Conservation (phyloP, 1,139 yeast species). For the Magnusiomyces ingens region DNA sequence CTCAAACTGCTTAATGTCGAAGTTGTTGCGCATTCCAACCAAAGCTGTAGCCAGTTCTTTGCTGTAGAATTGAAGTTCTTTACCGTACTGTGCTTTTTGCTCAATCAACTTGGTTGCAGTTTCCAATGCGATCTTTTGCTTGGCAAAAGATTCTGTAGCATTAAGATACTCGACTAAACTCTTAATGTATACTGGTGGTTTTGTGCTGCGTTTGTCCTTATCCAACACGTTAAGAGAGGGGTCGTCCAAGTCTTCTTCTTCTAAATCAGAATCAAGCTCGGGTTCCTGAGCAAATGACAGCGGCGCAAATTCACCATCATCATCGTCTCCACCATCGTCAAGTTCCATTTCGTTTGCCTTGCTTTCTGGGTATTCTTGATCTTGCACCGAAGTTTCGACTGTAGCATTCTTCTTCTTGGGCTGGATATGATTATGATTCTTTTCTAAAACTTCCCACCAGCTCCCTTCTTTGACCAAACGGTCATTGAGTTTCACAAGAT, state of each 20-base stretch:
- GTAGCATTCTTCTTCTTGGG: neutral
- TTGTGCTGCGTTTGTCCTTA: constrained; percentile 31
- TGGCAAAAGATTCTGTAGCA: constrained; percentile 36
- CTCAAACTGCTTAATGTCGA: constrained; percentile 46
- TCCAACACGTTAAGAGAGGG: constrained; percentile 40
- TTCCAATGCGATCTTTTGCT: constrained; percentile 44
- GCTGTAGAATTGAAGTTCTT: constrained; percentile 48
- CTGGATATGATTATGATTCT: neutral
- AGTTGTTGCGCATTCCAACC: constrained; percentile 45
- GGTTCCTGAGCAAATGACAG: constrained; percentile 25
- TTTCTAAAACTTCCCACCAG: constrained; percentile 5
- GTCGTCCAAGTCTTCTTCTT: constrained; percentile 25
- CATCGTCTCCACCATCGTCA: constrained; percentile 20
- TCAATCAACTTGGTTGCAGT: constrained; percentile 50
- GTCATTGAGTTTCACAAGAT: constrained; percentile 8
- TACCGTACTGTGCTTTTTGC: constrained; percentile 46
- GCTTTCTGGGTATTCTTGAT: neutral
- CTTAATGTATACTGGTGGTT: constrained; percentile 54
- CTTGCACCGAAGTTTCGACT: neutral
- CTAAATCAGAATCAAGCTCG: constrained; percentile 31
- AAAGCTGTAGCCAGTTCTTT: constrained; percentile 42
- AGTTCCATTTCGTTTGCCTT: constrained; percentile 12
- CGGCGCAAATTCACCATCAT: constrained; percentile 21
- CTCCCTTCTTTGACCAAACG: too few relatives aligned
- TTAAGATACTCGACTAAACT: constrained; percentile 52